Base-by-base conservation (phyloP, 2,329 filamentous ascomycete species). In the Trichoderma polysporum region DNA sequence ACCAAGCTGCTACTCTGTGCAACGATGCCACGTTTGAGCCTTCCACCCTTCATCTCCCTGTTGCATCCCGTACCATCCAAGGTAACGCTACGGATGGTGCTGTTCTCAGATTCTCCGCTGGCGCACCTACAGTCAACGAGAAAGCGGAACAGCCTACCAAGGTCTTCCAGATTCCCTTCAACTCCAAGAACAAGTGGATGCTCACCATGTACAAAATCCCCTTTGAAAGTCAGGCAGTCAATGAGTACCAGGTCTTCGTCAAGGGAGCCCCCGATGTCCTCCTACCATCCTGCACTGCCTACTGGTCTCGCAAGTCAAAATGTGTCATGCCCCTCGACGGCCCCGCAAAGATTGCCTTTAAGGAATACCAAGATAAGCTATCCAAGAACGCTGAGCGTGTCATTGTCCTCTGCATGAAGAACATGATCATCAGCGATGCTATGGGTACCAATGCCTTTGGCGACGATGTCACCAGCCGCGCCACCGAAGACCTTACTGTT, bases 201-300 rank as follows among this genome's bases (percentile, higher is more conserved):
- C 74, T 83, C n/a, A 80, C 78, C 0, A 71, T 77, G n/a, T 77
- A 76, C 53, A 68, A 70, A 29, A 69, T 77, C 13, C 69, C 73
- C 13, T 69, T 70, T 5, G 67, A 74, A 15, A 76, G 76, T 50
- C 66, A 71, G 1, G 65, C 68, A 1, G 52, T 66, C 13, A 71
- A 69, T 9, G 53, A 73, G 12, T 82, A 81, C 62, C 78, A 81
- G 31, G 75, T 84, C 5, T 82, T 82, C 66, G 79, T 86, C 70
- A 86, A 86, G 74, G 84, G 84, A 35, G 84, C 84, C 0, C 84
- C 84, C 0, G 84, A 86, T 69, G 83, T 86, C 19, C 76, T 86
- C 0, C 69, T 81, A 5, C 71, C 74, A 0, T 73, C 74, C 1
- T 80, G 78, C 53, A 76, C 76, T 1, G 72, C 71, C 37, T 80